Conservation (phyloP, 495 filamentous ascomycete species). For the Penicillium daleae region DNA sequence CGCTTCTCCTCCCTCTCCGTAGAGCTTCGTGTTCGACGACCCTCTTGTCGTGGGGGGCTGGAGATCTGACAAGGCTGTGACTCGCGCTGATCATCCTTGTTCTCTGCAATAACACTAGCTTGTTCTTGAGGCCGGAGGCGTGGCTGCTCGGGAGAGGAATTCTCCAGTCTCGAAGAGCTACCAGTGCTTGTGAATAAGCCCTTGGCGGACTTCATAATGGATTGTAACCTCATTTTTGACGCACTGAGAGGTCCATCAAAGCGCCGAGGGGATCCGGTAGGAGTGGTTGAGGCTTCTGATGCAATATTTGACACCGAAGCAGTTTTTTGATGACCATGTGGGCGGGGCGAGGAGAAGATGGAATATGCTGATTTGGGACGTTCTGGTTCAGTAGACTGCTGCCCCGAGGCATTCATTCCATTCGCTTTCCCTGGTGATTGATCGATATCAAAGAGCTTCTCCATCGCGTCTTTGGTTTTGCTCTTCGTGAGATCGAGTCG, state of each 20-base stretch:
- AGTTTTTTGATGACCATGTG: conserved; percentile 58
- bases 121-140: conserved; percentile 29
- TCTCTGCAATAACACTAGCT: conserved; percentile 15
- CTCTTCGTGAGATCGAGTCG: conserved; percentile 58
- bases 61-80: conserved; percentile 27
- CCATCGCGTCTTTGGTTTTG: conserved; percentile 62
- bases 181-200: conserved; percentile 82
- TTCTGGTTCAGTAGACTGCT: conserved; percentile 29
- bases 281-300: conserved; percentile 59
- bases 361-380: conserved; percentile 52
- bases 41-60: conserved; percentile 49
- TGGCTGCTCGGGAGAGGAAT: conserved; percentile 47
- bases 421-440: conserved; percentile 18
- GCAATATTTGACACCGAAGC: conserved; percentile 65
- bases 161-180: conserved; percentile 69
- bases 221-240: conserved; percentile 85
- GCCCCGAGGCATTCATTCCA: conserved; percentile 1
- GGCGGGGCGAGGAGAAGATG: conserved; percentile 51
- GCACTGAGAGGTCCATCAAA: conserved; percentile 83
- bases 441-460: conserved; percentile 43
- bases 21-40: conserved; percentile 71
- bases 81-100: conserved; percentile 12
- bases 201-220: conserved; percentile 83
- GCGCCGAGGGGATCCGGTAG: conserved; percentile 70
- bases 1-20: conserved; percentile 71